These are phyloP conservation scores for Primulina tabacum DNA, from an alignment of 257 asterid genomes.

Conservation along the genomic window DNA sequence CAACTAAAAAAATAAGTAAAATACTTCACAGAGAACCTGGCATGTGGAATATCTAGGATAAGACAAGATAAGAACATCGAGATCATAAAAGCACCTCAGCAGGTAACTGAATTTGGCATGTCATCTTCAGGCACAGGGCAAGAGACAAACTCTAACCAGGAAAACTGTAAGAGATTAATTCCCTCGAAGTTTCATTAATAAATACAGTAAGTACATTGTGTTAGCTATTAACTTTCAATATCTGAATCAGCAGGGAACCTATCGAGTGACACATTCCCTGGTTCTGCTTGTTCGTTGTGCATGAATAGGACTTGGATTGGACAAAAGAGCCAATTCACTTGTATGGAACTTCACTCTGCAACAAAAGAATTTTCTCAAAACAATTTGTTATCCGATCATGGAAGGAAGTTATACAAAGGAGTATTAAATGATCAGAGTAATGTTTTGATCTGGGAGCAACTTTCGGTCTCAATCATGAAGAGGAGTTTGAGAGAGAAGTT, in stretches of 20 bases:
- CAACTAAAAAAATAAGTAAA: conserved; percentile 35
- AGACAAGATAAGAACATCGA: conserved; percentile 32
- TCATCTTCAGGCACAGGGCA: neutral
- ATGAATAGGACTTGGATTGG: conserved; percentile 30
- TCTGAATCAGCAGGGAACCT: too few relatives aligned
- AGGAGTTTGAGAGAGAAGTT: conserved; percentile 35
- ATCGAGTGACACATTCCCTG: too few relatives aligned
- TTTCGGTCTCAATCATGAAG: conserved; percentile 42
- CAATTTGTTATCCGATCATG: conserved; percentile 30
- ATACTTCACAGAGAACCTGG: conserved; percentile 38
- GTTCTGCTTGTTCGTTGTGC: conserved; percentile 34
- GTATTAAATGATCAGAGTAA: conserved; percentile 34
- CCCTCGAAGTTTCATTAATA: neutral
- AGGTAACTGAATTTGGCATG: conserved; percentile 20
- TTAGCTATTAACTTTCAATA: too few relatives aligned
- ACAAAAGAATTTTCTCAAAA: conserved; percentile 39
- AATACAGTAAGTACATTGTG: too few relatives aligned
- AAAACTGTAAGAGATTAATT: conserved; percentile 28
- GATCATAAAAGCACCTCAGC: conserved; percentile 30
- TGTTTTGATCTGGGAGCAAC: conserved; percentile 39
- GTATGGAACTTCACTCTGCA: conserved; percentile 44
- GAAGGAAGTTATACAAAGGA: conserved; percentile 36
- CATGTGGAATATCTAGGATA: conserved; percentile 43
- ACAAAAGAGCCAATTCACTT: conserved; percentile 35
- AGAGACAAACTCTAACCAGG: conserved; percentile 6